These are phyloP conservation scores for Boletus sp. DNA, from an alignment of 768 basidiomycete species.

Conservation along the genomic window DNA sequence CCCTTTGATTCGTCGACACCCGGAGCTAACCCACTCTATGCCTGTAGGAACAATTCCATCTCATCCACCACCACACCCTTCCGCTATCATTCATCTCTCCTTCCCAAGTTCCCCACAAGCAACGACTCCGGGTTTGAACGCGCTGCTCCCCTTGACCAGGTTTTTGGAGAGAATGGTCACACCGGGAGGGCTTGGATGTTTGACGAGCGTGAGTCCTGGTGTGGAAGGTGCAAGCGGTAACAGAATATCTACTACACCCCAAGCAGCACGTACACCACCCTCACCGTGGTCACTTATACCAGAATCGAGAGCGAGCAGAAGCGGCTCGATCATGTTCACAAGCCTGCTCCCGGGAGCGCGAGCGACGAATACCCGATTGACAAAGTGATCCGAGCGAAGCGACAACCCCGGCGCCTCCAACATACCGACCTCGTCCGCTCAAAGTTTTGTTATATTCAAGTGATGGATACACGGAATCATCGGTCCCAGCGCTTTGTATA, in stretches of 20 bases:
- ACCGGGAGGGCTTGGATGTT: conserved; percentile 35
- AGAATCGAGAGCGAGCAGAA: conserved; percentile 15
- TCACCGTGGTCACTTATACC: conserved; percentile 20
- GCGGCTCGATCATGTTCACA: conserved; percentile 19
- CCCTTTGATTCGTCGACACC: not conserved
- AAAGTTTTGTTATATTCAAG: conserved; percentile 80
- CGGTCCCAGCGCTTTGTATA: conserved; percentile 80
- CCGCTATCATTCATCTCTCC: conserved; percentile 68
- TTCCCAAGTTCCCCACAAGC: conserved; percentile 70
- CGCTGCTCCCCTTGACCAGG: conserved; percentile 60
- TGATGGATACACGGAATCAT: conserved; percentile 93
- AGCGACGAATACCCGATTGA: conserved; percentile 19
- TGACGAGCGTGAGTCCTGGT: conserved; percentile 6
- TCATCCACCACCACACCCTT: conserved; percentile 71
- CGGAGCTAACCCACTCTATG: conserved; percentile 5
- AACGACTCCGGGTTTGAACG: conserved; percentile 50
- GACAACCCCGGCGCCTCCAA: conserved; percentile 13
- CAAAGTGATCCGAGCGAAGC: conserved; percentile 13
- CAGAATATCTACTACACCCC: conserved; percentile 8
- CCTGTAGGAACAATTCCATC: conserved; percentile 37
- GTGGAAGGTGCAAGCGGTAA: not conserved
- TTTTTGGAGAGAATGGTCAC: conserved; percentile 68
- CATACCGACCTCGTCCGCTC: conserved; percentile 53
- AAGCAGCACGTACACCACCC: conserved; percentile 8
- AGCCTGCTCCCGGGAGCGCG: not conserved